Conservation (phyloP, 768 basidiomycete genomes). For the Mrakia gelida region DNA sequence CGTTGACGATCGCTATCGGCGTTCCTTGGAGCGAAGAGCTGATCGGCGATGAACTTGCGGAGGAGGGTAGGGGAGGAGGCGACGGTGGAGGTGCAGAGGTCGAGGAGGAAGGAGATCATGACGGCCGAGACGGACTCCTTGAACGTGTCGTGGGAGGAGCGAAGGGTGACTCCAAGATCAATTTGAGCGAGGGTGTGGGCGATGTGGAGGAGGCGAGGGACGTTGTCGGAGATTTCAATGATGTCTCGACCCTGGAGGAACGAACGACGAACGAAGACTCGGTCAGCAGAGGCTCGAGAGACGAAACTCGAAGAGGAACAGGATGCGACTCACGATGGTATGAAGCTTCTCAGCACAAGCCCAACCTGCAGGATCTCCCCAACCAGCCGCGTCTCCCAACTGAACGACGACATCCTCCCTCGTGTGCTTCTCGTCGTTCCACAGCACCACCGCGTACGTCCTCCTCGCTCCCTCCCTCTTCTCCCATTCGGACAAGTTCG, state of each 20-base stretch:
- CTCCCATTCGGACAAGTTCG: constrained; percentile 17
- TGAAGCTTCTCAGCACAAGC: constrained; percentile 39
- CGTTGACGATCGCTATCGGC: constrained; percentile 29
- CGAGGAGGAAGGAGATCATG: constrained; percentile 53
- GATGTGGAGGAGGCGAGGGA: constrained; percentile 62
- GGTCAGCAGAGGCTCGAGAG: background rate
- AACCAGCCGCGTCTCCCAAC: constrained; percentile 40
- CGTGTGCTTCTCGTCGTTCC: constrained; percentile 98
- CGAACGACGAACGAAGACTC: background rate
- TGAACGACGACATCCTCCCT: constrained; percentile 70
- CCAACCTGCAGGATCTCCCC: constrained; percentile 35
- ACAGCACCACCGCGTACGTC: constrained; percentile 66
- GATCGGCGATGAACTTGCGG: constrained; percentile 66
- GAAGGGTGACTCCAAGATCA: constrained; percentile 84
- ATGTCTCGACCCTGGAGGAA: constrained; percentile 62
- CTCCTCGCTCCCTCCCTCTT: background rate
- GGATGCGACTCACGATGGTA: constrained; percentile 34
- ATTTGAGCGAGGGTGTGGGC: constrained; percentile 77
- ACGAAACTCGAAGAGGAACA: background rate
- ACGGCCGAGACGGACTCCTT: constrained; percentile 77
- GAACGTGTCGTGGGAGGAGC: constrained; percentile 80
- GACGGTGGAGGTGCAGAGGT: constrained; percentile 65
- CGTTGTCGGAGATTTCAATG: constrained; percentile 63
- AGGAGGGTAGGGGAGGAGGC: constrained; percentile 61
- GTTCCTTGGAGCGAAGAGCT: constrained; percentile 62